Percentiles rank a stretch among this genome's conserved stretches.
Conservation (phyloP, 2,329 filamentous ascomycete genomes). For the Fusarium sp. region DNA sequence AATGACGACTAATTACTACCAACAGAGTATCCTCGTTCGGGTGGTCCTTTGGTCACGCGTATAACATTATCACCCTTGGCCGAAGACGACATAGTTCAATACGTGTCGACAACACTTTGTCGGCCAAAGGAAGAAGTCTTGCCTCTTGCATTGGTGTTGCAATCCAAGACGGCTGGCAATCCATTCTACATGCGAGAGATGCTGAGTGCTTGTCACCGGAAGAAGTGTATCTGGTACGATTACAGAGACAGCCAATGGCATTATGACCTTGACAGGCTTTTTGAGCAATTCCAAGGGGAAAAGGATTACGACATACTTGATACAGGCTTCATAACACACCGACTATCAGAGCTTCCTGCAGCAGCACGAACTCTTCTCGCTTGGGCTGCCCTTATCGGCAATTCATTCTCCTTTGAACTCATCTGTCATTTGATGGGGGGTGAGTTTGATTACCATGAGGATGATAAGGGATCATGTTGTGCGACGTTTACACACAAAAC, state of each 20-base stretch:
- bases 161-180: constrained; percentile 89
- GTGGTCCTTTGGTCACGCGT: constrained; percentile 69
- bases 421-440: constrained; percentile 80
- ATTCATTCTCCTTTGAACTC: constrained; percentile 83
- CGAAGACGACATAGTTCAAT: constrained; percentile 83
- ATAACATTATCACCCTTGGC: constrained; percentile 77
- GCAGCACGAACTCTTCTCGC: constrained; percentile 81
- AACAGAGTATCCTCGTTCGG: constrained; percentile 54
- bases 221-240: constrained; percentile 90
- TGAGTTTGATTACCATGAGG: constrained; percentile 71
- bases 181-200: constrained; percentile 93
- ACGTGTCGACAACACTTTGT: constrained; percentile 84
- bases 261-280: constrained; percentile 85
- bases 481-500: constrained; percentile 32
- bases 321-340: constrained; percentile 81
- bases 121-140: constrained; percentile 76
- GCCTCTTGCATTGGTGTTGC: constrained; percentile 82
- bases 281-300: constrained; percentile 83
- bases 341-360: constrained; percentile 78
- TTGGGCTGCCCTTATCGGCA: constrained; percentile 87
- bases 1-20: constrained; percentile 31
- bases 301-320: constrained; percentile 83
- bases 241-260: constrained; percentile 85
- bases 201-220: constrained; percentile 85
- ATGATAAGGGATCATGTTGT: constrained; percentile 51